phyloP scores from a whole-genome alignment of 208 protist genomes.

The Trichomonas gallinae region DNA sequence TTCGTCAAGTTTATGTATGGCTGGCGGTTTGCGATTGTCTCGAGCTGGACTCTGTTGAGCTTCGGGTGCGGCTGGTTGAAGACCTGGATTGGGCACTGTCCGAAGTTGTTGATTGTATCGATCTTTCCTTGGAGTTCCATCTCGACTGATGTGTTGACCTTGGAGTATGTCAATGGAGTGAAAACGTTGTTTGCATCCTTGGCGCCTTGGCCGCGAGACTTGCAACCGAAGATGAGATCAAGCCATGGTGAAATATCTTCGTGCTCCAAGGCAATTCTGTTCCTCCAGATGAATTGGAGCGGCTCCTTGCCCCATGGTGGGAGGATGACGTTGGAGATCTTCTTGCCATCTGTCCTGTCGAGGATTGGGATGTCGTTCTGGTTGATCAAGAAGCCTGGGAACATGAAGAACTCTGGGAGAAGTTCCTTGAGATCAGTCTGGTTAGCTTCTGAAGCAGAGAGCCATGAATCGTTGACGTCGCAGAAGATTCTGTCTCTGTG shows the following conservation, averaged over 20 bases:
- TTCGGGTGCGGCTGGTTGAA: not conserved
- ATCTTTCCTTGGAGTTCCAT: not conserved
- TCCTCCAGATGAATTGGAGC: not conserved
- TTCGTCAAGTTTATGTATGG: not conserved
- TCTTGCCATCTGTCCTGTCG: not conserved
- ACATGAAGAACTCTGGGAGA: not conserved
- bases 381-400: not conserved
- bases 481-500: not conserved
- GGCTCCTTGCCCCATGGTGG: not conserved
- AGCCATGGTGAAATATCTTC: not conserved
- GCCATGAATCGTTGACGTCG: not conserved
- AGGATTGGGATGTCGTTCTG: not conserved
- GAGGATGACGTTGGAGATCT: not conserved
- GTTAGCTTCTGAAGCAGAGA: not conserved
- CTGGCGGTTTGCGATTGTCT: not conserved
- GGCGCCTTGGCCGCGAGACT: not conserved
- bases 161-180: not conserved
- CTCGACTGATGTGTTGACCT: not conserved
- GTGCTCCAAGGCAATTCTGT: not conserved
- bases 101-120: not conserved
- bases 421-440: not conserved
- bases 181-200: not conserved
- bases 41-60: too few relatives aligned
- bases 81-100: not conserved
- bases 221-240: conserved; percentile 6